phyloP scores from a whole-genome alignment of 2,329 filamentous ascomycete species.

The Alternaria postmessia region DNA sequence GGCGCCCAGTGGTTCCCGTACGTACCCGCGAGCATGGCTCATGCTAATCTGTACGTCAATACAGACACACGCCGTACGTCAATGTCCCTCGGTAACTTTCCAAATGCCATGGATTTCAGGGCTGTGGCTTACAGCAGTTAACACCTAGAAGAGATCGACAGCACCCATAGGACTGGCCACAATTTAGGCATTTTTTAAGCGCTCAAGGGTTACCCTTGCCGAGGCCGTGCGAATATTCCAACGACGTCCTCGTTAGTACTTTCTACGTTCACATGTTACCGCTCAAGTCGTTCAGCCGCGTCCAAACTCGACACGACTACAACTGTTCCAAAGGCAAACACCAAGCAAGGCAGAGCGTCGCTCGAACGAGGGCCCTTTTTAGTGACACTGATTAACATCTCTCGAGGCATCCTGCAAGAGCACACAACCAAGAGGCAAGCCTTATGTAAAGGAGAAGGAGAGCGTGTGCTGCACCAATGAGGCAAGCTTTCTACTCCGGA shows the following conservation, averaged over 20 bases:
- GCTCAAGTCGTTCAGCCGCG: not conserved
- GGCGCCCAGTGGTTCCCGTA: not conserved
- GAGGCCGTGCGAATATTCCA: not conserved
- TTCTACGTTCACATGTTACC: not conserved
- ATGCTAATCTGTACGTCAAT: not conserved
- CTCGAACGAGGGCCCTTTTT: not conserved
- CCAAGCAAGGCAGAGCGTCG: not conserved
- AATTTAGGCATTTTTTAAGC: not conserved
- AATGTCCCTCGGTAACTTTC: conserved; percentile 12
- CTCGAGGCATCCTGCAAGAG: not conserved
- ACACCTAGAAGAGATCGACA: conserved; percentile 2
- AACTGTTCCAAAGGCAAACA: not conserved
- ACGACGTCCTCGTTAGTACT: not conserved
- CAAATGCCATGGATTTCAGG: not conserved
- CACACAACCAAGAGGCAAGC: not conserved
- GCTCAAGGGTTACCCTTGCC: not conserved
- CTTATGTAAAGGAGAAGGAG: not conserved
- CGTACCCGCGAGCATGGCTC: not conserved
- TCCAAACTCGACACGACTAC: not conserved
- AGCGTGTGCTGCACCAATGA: not conserved
- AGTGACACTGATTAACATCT: not conserved
- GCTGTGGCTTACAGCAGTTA: conserved; percentile 1
- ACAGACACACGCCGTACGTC: not conserved
- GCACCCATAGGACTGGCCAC: not conserved
- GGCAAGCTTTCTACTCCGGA: conserved; percentile 1